Base-by-base conservation (phyloP, 2,329 filamentous ascomycete species). In the Immersiporthe knoxdaviesiana region DNA sequence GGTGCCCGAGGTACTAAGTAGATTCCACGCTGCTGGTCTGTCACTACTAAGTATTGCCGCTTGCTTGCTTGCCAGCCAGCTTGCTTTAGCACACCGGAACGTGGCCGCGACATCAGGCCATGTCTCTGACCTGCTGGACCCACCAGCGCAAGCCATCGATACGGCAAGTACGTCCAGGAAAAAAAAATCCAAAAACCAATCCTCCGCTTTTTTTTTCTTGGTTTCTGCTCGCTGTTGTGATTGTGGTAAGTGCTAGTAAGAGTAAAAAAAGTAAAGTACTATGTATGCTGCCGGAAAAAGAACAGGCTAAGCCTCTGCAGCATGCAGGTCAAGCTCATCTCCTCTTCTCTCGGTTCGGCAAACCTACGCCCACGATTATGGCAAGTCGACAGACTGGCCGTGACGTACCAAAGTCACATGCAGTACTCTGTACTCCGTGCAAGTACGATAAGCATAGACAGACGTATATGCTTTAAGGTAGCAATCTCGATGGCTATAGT, bases 331-430 rank as follows among this genome's bases (percentile, higher is more conserved):
- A n/a, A n/a, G 52, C 52, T 27, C 50, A 27, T 54, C 50, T 54
- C 50, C 10, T 54, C n/a, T 27, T 54, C n/a, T 27, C 50, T 24
- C n/a, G 6, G 3, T 16, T 52, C 12, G 50, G n/a, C 24, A 54
- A 27, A 54, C n/a, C n/a, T 54, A n/a, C 50, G 50, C 50, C 50
- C n/a, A 54, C n/a, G 50, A 21, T 54, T 54, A 54, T 54, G 52
- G 52, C n/a, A 27, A 27, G 52, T 54, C 24, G 52, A 30, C 44
- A 47, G 44, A 44, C 14, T 5, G 52, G 24, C 52, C 5, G 24
- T 54, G 52, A 54, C 52, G 24, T 30, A 27, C 24, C 24, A 54
- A n/a, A n/a, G n/a, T 54, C 10, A 7, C 41, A 44, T 44, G 16
- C 44, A 18, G 35, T 47, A 47, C 21, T 21, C 5, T 10, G 5